Base-by-base conservation (phyloP, 2,329 filamentous ascomycete species). In the Aureobasidium sp. region DNA sequence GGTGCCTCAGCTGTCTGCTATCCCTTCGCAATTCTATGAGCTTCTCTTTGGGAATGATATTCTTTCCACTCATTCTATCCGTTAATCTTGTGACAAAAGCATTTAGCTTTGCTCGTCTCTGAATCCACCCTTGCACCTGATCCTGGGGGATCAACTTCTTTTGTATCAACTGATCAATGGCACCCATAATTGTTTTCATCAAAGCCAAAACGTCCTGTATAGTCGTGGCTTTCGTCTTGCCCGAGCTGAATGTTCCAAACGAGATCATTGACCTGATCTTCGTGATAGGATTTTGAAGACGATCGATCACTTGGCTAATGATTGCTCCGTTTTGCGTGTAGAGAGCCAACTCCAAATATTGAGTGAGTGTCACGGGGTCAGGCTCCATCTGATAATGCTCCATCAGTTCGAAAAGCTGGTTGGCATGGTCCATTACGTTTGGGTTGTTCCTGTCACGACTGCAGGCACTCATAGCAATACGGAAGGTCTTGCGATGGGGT, bases 381-480 rank as follows among this genome's bases (percentile, higher is more conserved):
- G 82, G 81, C 3, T 76, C 70, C 12, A 71, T 66, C 15, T 79
- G 68, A 6, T 70, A 72, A 32, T 70, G 67, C 50, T 73, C 68
- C 87, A 92, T 92, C 56, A 83, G 71, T 59, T 85, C 78, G 34
- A 96, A 76, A 29, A 96, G 78, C 56, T 78, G 74, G 56, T 79
- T 84, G 5, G 89, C 88, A 66, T 88, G 81, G 3, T 78, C 74
- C 66, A 96, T 82, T 26, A 84, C 83, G 59, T 87, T 82, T n/a
- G 73, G 79, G 72, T 95, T 96, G 61, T 86, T 85, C 70, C 86
- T 87, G 77, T 97, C 91, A 62, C 87, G 83, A 27, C 84, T 77
- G 73, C 92, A 96, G 5, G 85, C 81, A 65, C 82, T 81, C 78
- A 97, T 85, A 60, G 88, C 90, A 51, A 90, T 82, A 59, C 84